Base-by-base conservation (phyloP, 2,329 filamentous ascomycete species). In the Lasiodiplodia gonubiensis region DNA sequence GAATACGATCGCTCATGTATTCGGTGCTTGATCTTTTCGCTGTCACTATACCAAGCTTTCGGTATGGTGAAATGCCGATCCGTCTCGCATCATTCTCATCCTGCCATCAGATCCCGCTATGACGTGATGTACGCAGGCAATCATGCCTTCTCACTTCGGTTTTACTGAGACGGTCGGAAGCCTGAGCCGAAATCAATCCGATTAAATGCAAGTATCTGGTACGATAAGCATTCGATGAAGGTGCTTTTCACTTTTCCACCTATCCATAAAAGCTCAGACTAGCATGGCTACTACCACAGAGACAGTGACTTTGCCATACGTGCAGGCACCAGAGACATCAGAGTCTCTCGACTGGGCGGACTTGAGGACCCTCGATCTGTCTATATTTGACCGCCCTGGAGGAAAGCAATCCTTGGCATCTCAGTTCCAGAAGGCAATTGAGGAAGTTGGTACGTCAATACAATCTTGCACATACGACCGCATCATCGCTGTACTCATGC, bases 341-440 rank as follows among this genome's bases (percentile, higher is more conserved):
- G 16, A 33, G 52, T 54, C 52, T 33, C 27, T 76, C 5, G 69
- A 74, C 11, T 76, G 74, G 70, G 73, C 72, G 14, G 74, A 76
- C 14, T 73, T 78, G 69, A 72, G 73, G 51, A 68, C 74, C 64
- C 74, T 77, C 67, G 72, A 75, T 69, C 78, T 88, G 0, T 81
- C 81, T 18, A 79, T 79, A 14, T 88, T 86, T 70, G 84, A 87
- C 35, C 76, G 82, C 21, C 84, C 85, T 0, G 84, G 82, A 2
- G 86, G 85, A 3, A 88, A 86, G 71, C 75, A 86, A 63, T 79
- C 78, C 35, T 77, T 89, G 0, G 85, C 85, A 1, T 79, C 82
- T 51, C 83, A 88, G 68, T 77, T 89, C 0, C 51, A 30, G 27
- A 53, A 30, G 5, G 23, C 86, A 21, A 53, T 53, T 16, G 25